These are phyloP conservation scores for Aspergillus udagawae DNA, from an alignment of 2,329 filamentous ascomycete genomes.

Conservation along the genomic window DNA sequence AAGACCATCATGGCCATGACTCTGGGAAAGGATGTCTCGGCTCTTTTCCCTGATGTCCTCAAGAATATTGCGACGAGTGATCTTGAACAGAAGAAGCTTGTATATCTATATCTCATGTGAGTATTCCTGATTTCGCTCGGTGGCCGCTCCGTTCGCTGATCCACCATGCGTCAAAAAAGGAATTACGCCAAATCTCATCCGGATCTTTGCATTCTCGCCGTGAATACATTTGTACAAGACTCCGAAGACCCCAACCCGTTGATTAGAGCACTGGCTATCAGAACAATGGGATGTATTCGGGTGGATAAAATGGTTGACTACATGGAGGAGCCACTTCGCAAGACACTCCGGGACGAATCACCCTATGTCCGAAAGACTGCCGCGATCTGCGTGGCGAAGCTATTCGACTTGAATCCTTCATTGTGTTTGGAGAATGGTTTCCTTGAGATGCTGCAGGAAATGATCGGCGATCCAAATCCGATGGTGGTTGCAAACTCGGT, in stretches of 20 bases:
- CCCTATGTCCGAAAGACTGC: slow-evolving; percentile 98
- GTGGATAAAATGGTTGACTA: slow-evolving; percentile 99
- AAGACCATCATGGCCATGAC: slow-evolving; percentile 99
- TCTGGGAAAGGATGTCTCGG: slow-evolving; percentile 94
- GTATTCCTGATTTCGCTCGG: slow-evolving; percentile 22
- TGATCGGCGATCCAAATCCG: slow-evolving; percentile 95
- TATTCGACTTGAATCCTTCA: slow-evolving; percentile 88
- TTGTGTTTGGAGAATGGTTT: slow-evolving; percentile 98
- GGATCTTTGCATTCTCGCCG: slow-evolving; percentile 94
- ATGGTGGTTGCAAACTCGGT: slow-evolving; percentile 99
- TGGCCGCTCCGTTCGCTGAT: slow-evolving; percentile 14
- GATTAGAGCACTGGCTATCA: slow-evolving; percentile 87
- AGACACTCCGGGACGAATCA: slow-evolving; percentile 94
- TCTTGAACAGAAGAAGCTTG: slow-evolving; percentile 98
- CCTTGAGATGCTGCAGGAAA: slow-evolving; percentile 84
- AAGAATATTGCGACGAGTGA: slow-evolving; percentile 97
- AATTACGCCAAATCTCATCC: slow-evolving; percentile 99
- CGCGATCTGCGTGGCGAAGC: slow-evolving; percentile 94
- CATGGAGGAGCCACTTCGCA: slow-evolving; percentile 96
- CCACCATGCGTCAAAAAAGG: slow-evolving; percentile 48
- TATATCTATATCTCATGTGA: slow-evolving; percentile 96
- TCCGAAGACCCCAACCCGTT: slow-evolving; percentile 97
- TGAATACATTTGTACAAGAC: slow-evolving; percentile 99
- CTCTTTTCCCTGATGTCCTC: slow-evolving; percentile 92
- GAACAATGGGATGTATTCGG: slow-evolving; percentile 97